Evolutionary conservation across 805 yeast species (phyloP).

Genomic region (Candida gorgasii): DNA sequence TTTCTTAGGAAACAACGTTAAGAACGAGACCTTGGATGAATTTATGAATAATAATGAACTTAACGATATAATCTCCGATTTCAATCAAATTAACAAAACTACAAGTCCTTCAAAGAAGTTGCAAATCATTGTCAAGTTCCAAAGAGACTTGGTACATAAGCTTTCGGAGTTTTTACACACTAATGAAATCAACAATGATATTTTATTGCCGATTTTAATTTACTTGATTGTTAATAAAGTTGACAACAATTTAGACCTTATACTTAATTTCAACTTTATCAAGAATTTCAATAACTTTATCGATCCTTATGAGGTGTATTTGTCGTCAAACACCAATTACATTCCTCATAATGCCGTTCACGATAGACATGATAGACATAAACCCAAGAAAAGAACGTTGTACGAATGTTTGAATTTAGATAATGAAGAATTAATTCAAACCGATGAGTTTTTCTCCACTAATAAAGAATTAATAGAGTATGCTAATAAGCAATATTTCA

Average conservation of each 20-base stretch:
- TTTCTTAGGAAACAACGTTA: constrained; percentile 27
- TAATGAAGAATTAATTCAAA: constrained; percentile 1
- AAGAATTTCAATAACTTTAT: constrained; percentile 34
- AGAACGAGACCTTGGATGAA: constrained; percentile 11
- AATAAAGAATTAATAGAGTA: constrained; percentile 32
- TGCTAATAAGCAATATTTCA: constrained; percentile 28
- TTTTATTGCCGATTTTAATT: constrained; percentile 41
- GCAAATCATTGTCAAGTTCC: constrained; percentile 28
- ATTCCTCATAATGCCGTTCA: constrained; percentile 8
- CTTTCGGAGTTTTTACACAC: constrained; percentile 21
- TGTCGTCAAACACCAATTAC: constrained; percentile 17
- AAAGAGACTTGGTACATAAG: constrained; percentile 26
- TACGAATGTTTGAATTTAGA: constrained; percentile 26
- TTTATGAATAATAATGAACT: constrained; percentile 3
- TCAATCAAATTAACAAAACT: constrained; percentile 19
- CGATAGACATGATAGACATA: constrained; percentile 3
- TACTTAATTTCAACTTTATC: constrained; percentile 37
- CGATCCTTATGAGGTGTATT: constrained; percentile 29
- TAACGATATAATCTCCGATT: constrained; percentile 18
- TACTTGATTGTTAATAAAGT: constrained; percentile 33
- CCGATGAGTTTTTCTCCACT: constrained; percentile 26
- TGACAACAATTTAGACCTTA: constrained; percentile 23
- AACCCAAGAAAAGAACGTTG: constrained; percentile 21
- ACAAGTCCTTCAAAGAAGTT: constrained; percentile 38
- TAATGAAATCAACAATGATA: constrained; percentile 36